Evolutionary conservation across 768 basidiomycete species (phyloP).

Genomic region (Clathrus columnatus): DNA sequence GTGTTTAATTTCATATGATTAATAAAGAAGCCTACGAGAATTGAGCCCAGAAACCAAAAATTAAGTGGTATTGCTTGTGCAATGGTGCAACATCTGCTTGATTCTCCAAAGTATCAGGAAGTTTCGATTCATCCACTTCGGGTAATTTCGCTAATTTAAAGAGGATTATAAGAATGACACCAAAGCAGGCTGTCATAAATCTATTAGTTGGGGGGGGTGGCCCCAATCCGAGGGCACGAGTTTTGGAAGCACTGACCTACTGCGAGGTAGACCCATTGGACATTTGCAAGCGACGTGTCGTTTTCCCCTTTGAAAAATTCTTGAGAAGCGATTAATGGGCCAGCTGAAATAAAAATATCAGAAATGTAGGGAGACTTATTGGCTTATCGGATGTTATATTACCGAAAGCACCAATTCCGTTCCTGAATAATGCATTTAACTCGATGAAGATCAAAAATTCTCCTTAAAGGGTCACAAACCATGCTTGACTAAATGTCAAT

Average conservation of each 20-base stretch:
- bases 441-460: conserved; percentile 49
- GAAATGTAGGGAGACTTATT: not conserved
- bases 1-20: not conserved
- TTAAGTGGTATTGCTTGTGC: conserved; percentile 58
- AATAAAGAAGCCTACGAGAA: conserved; percentile 41
- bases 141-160: conserved; percentile 36
- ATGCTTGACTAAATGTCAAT: conserved; percentile 69
- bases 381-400: not conserved
- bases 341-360: conserved; percentile 14
- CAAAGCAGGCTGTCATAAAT: conserved; percentile 31
- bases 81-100: conserved; percentile 40
- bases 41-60: conserved; percentile 68
- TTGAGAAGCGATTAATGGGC: conserved; percentile 65
- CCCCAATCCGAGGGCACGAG: conserved; percentile 21
- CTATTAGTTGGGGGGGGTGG: not conserved
- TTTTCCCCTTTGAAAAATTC: conserved; percentile 68
- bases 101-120: conserved; percentile 24
- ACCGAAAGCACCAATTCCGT: conserved; percentile 10
- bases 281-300: conserved; percentile 50
- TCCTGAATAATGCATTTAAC: conserved; percentile 35
- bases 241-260: conserved; percentile 34
- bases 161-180: conserved; percentile 48
- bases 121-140: conserved; percentile 27
- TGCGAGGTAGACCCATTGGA: conserved; percentile 65
- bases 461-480: conserved; percentile 44